Base-by-base conservation (phyloP, 192 early-diverging fungal species). In the Coemansia sp. region DNA sequence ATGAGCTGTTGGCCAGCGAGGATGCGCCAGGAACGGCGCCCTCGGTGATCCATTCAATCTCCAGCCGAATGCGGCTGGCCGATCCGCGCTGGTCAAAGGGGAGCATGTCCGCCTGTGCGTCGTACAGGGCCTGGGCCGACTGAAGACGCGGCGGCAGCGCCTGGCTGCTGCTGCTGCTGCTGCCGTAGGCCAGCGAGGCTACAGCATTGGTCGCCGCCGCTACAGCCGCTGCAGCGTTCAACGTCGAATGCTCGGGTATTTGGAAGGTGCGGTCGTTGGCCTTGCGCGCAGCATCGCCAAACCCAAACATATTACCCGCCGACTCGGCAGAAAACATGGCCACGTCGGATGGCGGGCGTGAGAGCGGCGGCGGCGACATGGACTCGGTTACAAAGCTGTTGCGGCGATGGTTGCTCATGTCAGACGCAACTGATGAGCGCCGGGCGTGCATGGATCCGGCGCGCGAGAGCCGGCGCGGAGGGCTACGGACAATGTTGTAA, bases 1-100 rank as follows among this genome's bases (percentile, higher is more conserved):
- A 28, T 16, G 64, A 60, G n/a, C 56, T 56, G 26, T 34, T 40
- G 4, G 36, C 34, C n/a, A 27, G 35, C 20, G 52, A 38, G 13
- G 52, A n/a, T n/a, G n/a, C 23, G 2, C 41, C 53, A 0, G 49
- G 22, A 5, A 38, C 44, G 5, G 37, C 34, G 4, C 39, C 41
- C 3, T 64, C 57, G 5, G 52, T 26, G 12, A 72, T 61, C 69
- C 61, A 65, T 47, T 72, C 69, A 8, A 72, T 38, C 26, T 65
- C 69, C 9, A 72, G 56, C 0, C 62, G 61, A 9, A 72, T 45
- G 13, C 65, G 51, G 39, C 65, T 60, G 32, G 25, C 19, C 13
- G 30, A 13, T 28, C 50, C 42, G 18, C 27, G 21, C 7, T 34
- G 27, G 4, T 44, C 42, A 13, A 5, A 12, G 2, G 14, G 12